Conservation (phyloP, 2,329 filamentous ascomycete genomes). For the Exserohilum turcica region DNA sequence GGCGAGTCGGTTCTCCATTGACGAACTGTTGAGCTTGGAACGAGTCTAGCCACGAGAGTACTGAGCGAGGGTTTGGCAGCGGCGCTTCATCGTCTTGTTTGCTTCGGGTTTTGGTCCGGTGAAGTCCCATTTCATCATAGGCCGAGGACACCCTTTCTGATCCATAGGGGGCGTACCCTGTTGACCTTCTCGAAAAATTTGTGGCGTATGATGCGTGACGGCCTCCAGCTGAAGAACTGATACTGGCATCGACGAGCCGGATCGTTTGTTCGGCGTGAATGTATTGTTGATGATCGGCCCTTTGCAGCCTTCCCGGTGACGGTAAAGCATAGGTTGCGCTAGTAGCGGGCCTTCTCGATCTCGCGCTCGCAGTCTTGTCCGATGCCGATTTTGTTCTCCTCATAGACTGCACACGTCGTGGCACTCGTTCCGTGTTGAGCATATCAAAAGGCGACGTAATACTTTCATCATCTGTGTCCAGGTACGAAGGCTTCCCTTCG, state of each 20-base stretch:
- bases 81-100: not conserved
- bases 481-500: conserved; percentile 2
- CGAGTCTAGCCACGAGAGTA: conserved; percentile 13
- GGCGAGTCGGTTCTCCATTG: not conserved
- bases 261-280: conserved; percentile 4
- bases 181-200: not conserved
- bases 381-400: not conserved
- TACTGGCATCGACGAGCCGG: conserved; percentile 9
- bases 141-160: not conserved
- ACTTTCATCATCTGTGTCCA: not conserved
- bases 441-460: not conserved
- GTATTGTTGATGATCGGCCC: not conserved
- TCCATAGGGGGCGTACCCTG: not conserved
- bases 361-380: not conserved
- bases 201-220: not conserved
- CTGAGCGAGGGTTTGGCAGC: conserved; percentile 1
- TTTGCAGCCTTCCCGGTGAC: conserved; percentile 5
- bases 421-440: not conserved
- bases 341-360: not conserved
- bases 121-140: not conserved
- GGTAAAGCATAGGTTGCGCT: conserved; percentile 5
- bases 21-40: conserved; percentile 6
- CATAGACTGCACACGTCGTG: not conserved
- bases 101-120: not conserved
- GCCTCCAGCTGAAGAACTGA: conserved; percentile 6